phyloP scores from a whole-genome alignment of 768 basidiomycete genomes.

The Termitomyces sp. region DNA sequence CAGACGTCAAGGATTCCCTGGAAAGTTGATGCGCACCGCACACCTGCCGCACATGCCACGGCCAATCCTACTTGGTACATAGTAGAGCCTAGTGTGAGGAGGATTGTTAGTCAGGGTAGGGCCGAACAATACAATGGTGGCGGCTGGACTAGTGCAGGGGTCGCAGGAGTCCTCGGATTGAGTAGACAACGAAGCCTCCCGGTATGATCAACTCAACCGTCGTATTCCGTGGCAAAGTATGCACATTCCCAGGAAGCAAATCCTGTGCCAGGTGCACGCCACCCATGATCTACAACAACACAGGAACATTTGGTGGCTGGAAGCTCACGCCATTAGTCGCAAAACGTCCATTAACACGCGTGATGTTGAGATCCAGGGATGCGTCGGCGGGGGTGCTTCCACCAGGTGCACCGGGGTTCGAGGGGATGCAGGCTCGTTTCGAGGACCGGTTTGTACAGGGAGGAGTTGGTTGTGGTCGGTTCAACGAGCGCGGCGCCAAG shows the following conservation, averaged over 20 bases:
- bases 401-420: background rate
- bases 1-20: too few species aligned
- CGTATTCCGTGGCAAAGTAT: constrained; percentile 36
- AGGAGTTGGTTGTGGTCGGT: background rate
- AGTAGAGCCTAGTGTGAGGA: background rate
- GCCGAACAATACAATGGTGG: too few species aligned
- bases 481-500: background rate
- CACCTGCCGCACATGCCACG: background rate
- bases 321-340: background rate
- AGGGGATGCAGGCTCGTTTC: constrained; percentile 1
- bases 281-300: constrained; percentile 3
- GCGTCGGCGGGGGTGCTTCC: background rate
- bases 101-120: too few species aligned
- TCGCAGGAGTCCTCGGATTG: too few species aligned
- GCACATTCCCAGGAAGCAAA: constrained; percentile 36
- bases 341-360: background rate
- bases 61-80: background rate
- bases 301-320: background rate
- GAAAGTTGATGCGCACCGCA: background rate
- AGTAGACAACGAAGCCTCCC: too few species aligned
- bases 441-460: background rate
- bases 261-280: background rate
- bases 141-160: too few species aligned
- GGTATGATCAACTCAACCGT: constrained; percentile 41
- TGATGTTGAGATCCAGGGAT: background rate